These are phyloP conservation scores for Kwoniella bestiolae DNA, from an alignment of 768 basidiomycete genomes.

Conservation along the genomic window DNA sequence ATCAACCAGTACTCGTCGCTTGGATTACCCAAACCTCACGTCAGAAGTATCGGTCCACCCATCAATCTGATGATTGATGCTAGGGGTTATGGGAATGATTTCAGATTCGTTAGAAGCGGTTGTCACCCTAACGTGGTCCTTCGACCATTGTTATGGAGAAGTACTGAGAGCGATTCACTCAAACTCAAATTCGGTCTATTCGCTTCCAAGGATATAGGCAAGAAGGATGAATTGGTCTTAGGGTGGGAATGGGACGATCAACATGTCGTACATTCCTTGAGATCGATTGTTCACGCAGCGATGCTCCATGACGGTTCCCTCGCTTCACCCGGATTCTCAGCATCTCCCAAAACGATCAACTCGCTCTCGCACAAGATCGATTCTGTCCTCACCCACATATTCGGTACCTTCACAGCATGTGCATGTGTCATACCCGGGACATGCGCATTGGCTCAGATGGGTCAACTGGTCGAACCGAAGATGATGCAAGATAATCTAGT, in stretches of 20 bases:
- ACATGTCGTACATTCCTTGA: slow-evolving; percentile 74
- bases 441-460: slow-evolving; percentile 54
- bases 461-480: slow-evolving; percentile 38
- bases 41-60: slow-evolving; percentile 77
- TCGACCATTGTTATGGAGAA: slow-evolving; percentile 62
- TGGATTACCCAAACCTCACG: slow-evolving; percentile 81
- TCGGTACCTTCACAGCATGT: slow-evolving; percentile 53
- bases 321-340: slow-evolving; percentile 58
- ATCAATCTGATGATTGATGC: slow-evolving; percentile 79
- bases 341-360: slow-evolving; percentile 4
- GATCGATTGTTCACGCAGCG: slow-evolving; percentile 59
- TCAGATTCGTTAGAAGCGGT: slow-evolving; percentile 68
- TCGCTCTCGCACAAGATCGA: slow-evolving; percentile 39
- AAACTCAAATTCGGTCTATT: slow-evolving; percentile 77
- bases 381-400: slow-evolving; percentile 49
- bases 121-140: slow-evolving; percentile 72
- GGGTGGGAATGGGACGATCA: slow-evolving; percentile 98
- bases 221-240: slow-evolving; percentile 81
- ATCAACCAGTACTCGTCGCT: slow-evolving; percentile 77
- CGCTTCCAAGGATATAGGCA: slow-evolving; percentile 72
- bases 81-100: slow-evolving; percentile 69
- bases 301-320: slow-evolving; percentile 61
- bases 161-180: slow-evolving; percentile 38
- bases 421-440: slow-evolving; percentile 49
- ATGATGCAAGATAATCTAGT: slow-evolving; percentile 22